Percentiles rank a stretch among this genome's conserved stretches.
These are phyloP conservation scores for Odontarrhena argentea DNA, from an alignment of 345 rosid species.

Conservation along the genomic window DNA sequence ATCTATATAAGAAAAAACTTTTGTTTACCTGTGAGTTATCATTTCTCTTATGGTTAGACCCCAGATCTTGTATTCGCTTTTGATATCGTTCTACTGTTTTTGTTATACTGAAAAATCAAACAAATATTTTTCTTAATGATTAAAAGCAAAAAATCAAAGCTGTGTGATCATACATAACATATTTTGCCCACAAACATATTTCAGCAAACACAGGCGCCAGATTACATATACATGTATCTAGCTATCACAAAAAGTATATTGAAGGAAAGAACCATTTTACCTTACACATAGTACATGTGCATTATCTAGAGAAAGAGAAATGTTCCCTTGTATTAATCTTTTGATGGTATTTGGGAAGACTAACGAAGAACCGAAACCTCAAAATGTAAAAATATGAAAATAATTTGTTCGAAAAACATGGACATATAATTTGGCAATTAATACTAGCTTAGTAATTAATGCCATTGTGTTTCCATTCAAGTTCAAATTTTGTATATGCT, in stretches of 20 bases:
- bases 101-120: conserved; percentile 47
- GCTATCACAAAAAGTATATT: neutral
- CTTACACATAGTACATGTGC: neutral
- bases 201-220: neutral
- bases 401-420: no score
- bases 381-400: neutral
- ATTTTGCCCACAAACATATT: neutral
- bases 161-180: neutral
- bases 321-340: neutral
- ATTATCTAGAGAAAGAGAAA: no score
- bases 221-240: neutral
- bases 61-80: conserved; percentile 58
- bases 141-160: neutral
- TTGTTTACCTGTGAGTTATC: conserved; percentile 49
- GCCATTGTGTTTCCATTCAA: no score
- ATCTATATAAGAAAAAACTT: conserved; percentile 16
- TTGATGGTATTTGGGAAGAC: neutral
- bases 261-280: neutral
- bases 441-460: no score
- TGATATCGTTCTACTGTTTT: conserved; percentile 77
- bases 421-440: no score
- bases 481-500: no score
- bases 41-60: conserved; percentile 39
- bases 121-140: neutral
- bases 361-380: neutral